Evolutionary conservation across 176 grass and related monocot species (phyloP).

Genomic region (Cocos nucifera): DNA sequence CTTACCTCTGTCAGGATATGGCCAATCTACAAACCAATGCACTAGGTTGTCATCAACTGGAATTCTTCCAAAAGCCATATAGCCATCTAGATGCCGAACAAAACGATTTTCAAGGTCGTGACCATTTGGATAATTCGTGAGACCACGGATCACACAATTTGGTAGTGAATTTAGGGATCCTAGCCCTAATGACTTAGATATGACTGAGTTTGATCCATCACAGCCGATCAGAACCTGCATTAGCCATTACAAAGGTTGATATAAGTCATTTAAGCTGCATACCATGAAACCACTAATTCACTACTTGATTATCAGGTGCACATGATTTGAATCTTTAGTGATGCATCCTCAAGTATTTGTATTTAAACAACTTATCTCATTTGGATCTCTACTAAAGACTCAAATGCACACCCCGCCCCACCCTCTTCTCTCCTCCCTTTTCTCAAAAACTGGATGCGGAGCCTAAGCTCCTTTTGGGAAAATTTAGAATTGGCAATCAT

Average conservation of each 20-base stretch:
- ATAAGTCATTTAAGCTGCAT: not conserved
- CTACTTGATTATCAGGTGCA: too few relatives aligned
- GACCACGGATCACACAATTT: conserved; percentile 19
- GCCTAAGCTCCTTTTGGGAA: too few relatives aligned
- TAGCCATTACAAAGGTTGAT: not conserved
- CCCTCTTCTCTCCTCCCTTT: too few relatives aligned
- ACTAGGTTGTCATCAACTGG: conserved; percentile 24
- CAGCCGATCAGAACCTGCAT: conserved; percentile 34
- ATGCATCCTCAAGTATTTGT: too few relatives aligned
- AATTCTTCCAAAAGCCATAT: conserved; percentile 10
- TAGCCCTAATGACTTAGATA: conserved; percentile 24
- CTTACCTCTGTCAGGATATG: not conserved
- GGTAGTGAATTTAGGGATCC: conserved; percentile 10
- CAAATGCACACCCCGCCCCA: too few relatives aligned
- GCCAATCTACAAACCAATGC: conserved; percentile 9
- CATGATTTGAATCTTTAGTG: too few relatives aligned
- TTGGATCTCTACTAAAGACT: too few relatives aligned
- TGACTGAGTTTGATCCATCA: conserved; percentile 28
- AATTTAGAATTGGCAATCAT: too few relatives aligned
- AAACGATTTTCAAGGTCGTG: conserved; percentile 5
- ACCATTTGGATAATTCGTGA: conserved; percentile 13
- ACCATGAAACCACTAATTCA: too few relatives aligned
- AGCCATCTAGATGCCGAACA: not conserved
- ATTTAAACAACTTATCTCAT: too few relatives aligned
- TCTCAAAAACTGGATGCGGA: too few relatives aligned